Evolutionary conservation across 768 basidiomycete species (phyloP).

Genomic region (Rhodotorula toruloides): DNA sequence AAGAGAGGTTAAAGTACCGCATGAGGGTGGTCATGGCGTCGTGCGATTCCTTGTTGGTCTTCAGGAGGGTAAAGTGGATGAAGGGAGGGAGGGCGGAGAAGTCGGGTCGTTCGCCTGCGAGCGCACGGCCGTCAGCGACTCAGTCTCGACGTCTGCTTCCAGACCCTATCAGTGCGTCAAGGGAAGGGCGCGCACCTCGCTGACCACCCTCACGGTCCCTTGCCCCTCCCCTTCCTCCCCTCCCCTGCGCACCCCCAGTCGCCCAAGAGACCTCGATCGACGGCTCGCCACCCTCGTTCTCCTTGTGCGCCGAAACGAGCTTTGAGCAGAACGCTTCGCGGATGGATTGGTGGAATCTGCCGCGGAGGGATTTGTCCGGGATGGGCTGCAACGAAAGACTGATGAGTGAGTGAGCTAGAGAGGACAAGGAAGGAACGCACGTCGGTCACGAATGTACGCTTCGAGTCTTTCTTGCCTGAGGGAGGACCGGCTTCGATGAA

Average conservation of each 20-base stretch:
- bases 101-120: slow-evolving; percentile 11
- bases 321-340: slow-evolving; percentile 76
- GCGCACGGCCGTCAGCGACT: too few relatives aligned
- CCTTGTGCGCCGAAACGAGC: slow-evolving; percentile 69
- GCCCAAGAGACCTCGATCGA: slow-evolving; percentile 33
- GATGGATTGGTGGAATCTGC: slow-evolving; percentile 71
- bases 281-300: slow-evolving; percentile 31
- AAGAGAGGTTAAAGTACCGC: slow-evolving; percentile 64
- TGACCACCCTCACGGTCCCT: not conserved
- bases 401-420: not conserved
- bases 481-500: slow-evolving; percentile 42
- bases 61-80: slow-evolving; percentile 93
- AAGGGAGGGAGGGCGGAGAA: slow-evolving; percentile 54
- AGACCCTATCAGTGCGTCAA: not conserved
- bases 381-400: slow-evolving; percentile 45
- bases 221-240: not conserved
- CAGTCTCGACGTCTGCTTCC: not conserved
- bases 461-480: not conserved
- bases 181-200: not conserved
- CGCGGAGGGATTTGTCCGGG: slow-evolving; percentile 69
- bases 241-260: not conserved
- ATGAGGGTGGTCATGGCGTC: slow-evolving; percentile 79
- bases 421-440: slow-evolving; percentile 37
- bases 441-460: slow-evolving; percentile 9
- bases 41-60: slow-evolving; percentile 95